phyloP scores from a whole-genome alignment of 306 rosid species.

The Argentina anserina region DNA sequence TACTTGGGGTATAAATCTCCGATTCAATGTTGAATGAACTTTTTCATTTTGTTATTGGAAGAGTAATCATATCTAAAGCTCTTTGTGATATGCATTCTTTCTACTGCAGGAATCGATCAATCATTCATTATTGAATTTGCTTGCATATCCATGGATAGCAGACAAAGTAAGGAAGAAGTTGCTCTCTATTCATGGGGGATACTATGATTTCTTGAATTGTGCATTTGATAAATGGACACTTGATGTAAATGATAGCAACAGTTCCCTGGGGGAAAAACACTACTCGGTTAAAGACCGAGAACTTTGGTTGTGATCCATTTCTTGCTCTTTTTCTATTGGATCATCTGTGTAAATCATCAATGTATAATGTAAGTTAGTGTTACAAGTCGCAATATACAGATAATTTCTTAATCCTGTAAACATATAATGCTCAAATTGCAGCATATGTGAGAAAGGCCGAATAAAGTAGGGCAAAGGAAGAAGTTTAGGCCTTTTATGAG shows the following conservation, averaged over 20 bases:
- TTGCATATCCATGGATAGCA: slow-evolving; percentile 81
- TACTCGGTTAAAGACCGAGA: slow-evolving; percentile 44
- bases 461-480: not conserved
- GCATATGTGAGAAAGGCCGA: not conserved
- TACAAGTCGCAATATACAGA: not conserved
- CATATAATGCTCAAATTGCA: not conserved
- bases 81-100: not conserved
- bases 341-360: not conserved
- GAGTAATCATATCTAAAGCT: not conserved
- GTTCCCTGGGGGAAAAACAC: slow-evolving; percentile 14
- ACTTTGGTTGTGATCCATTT: slow-evolving; percentile 46
- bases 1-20: not conserved
- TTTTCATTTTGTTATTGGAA: not conserved
- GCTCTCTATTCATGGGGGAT: slow-evolving; percentile 71
- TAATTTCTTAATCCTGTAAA: not conserved
- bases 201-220: slow-evolving; percentile 69
- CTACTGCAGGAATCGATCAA: slow-evolving; percentile 70
- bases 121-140: slow-evolving; percentile 66
- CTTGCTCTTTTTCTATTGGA: not conserved
- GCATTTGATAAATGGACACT: slow-evolving; percentile 89
- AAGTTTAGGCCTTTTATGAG: too few species aligned
- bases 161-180: slow-evolving; percentile 50
- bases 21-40: not conserved
- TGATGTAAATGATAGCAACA: slow-evolving; percentile 38
- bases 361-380: not conserved